Conservation (phyloP, 805 yeast genomes). For the Candida tibetensis region DNA sequence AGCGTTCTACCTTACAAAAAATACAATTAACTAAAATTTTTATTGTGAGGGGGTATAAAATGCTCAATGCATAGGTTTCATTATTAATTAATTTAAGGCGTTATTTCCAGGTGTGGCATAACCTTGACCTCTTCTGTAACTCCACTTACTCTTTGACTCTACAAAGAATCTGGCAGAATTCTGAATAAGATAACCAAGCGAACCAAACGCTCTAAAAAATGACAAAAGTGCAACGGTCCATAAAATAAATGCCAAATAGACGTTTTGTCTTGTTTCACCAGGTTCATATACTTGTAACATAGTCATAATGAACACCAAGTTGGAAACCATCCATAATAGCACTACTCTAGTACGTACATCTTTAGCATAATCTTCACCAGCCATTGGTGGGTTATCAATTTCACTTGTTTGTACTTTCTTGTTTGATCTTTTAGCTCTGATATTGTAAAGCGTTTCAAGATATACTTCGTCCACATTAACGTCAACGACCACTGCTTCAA, state of each 20-base stretch:
- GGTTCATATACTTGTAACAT: constrained; percentile 79
- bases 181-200: constrained; percentile 61
- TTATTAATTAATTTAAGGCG: constrained; percentile 23
- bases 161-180: constrained; percentile 34
- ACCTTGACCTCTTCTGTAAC: constrained; percentile 36
- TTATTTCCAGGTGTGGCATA: constrained; percentile 34
- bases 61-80: neutral
- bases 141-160: constrained; percentile 40
- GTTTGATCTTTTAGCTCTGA: constrained; percentile 68
- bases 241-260: constrained; percentile 76
- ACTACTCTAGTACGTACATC: constrained; percentile 95
- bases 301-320: constrained; percentile 78
- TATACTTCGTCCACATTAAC: constrained; percentile 83
- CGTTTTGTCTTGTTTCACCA: constrained; percentile 56
- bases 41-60: constrained; percentile 6
- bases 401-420: constrained; percentile 44
- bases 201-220: constrained; percentile 77
- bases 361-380: constrained; percentile 83
- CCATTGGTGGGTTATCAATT: constrained; percentile 27
- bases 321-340: constrained; percentile 87
- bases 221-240: constrained; percentile 93
- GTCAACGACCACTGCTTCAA: constrained; percentile 77
- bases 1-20: neutral
- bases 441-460: constrained; percentile 67
- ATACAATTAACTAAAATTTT: too few relatives aligned